phyloP scores from a whole-genome alignment of 768 basidiomycete genomes.

The Cystofilobasidium ferigula region DNA sequence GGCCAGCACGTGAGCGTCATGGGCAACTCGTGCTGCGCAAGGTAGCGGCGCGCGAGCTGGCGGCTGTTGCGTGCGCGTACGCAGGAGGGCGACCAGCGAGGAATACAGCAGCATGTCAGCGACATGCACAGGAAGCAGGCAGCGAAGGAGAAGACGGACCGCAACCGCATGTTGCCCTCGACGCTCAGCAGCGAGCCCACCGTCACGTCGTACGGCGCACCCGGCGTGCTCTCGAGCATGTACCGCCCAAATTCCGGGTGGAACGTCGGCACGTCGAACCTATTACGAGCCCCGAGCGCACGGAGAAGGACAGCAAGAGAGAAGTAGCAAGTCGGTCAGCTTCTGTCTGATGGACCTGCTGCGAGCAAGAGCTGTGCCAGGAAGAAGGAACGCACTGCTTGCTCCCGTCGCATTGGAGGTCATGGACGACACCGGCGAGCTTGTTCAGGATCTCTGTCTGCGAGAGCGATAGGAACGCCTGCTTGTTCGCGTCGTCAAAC shows the following conservation, averaged over 20 bases:
- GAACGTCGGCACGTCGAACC: constrained; percentile 70
- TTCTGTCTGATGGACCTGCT: constrained; percentile 14
- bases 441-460: constrained; percentile 86
- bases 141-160: constrained; percentile 42
- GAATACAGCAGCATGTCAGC: too few relatives aligned
- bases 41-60: constrained; percentile 65
- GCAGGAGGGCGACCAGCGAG: neutral
- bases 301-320: constrained; percentile 12
- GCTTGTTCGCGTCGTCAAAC: constrained; percentile 65
- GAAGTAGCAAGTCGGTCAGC: constrained; percentile 2
- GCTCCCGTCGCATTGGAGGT: constrained; percentile 44
- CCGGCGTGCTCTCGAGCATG: constrained; percentile 97
- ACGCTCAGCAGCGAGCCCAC: constrained; percentile 77
- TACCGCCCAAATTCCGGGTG: constrained; percentile 98
- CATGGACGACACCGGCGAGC: constrained; percentile 55
- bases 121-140: neutral
- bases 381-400: constrained; percentile 43
- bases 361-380: neutral
- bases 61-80: constrained; percentile 47
- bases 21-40: constrained; percentile 76
- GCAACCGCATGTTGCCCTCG: constrained; percentile 87
- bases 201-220: constrained; percentile 81
- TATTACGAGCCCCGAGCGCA: constrained; percentile 33
- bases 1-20: constrained; percentile 94
- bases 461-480: constrained; percentile 79